phyloP scores from a whole-genome alignment of 495 filamentous ascomycete genomes.

The Lophiostoma macrostomum region DNA sequence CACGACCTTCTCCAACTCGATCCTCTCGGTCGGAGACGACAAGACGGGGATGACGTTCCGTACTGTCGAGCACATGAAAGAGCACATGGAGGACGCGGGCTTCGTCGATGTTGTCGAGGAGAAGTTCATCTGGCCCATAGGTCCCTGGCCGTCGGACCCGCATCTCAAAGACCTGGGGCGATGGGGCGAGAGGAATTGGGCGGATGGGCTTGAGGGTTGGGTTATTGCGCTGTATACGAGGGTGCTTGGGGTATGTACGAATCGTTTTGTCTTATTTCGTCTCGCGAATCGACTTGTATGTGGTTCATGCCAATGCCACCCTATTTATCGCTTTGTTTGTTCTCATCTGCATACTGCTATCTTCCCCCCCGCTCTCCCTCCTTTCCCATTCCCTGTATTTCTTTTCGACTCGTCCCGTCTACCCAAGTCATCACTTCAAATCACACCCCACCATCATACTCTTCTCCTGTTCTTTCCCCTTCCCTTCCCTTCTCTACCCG shows the following conservation, averaged over 20 bases:
- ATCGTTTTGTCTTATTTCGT: too few species aligned
- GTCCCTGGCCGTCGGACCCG: slow-evolving; percentile 27
- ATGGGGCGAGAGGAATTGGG: slow-evolving; percentile 30
- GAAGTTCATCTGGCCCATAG: slow-evolving; percentile 30
- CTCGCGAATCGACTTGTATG: too few species aligned
- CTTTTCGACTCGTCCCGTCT: neutral
- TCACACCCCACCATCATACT: neutral
- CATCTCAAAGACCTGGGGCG: slow-evolving; percentile 29
- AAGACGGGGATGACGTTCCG: slow-evolving; percentile 27
- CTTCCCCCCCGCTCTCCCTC: neutral
- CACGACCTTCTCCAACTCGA: slow-evolving; percentile 1
- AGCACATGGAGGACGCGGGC: slow-evolving; percentile 18
- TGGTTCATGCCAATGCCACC: too few species aligned
- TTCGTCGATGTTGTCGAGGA: slow-evolving; percentile 28
- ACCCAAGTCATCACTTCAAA: neutral
- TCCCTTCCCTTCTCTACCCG: neutral
- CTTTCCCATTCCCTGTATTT: neutral
- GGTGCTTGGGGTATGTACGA: slow-evolving; percentile 22
- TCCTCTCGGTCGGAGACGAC: slow-evolving; percentile 12
- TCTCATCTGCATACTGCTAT: too few species aligned
- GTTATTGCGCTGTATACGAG: slow-evolving; percentile 27
- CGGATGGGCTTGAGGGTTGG: slow-evolving; percentile 28
- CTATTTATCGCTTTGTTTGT: too few species aligned
- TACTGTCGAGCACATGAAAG: slow-evolving; percentile 13
- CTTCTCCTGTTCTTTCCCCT: neutral